Evolutionary conservation across 176 grass and related monocot genomes (phyloP).

Genomic region (Eragrostis curvula): DNA sequence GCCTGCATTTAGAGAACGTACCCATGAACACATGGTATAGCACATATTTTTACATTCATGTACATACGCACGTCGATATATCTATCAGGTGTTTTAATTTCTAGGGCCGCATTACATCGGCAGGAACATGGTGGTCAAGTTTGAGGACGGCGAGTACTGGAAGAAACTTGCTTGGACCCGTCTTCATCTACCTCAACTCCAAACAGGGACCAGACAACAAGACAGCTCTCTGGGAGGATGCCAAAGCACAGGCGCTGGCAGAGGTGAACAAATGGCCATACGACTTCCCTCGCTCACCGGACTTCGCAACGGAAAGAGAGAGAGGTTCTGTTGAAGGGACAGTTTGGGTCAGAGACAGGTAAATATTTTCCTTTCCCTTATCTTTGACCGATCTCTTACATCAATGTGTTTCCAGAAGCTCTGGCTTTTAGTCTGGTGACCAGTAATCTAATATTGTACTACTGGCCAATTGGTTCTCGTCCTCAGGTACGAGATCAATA

Average conservation of each 20-base stretch:
- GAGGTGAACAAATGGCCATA: slow-evolving; percentile 76
- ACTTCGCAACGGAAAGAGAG: slow-evolving; percentile 52
- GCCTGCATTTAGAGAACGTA: too few species aligned
- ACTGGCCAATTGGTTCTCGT: background rate
- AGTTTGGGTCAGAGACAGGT: slow-evolving; percentile 49
- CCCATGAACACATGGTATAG: too few species aligned
- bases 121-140: slow-evolving; percentile 42
- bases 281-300: slow-evolving; percentile 58
- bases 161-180: slow-evolving; percentile 79
- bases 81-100: slow-evolving; percentile 66
- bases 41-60: too few species aligned
- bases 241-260: slow-evolving; percentile 59
- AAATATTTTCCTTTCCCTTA: too few species aligned
- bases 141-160: slow-evolving; percentile 65
- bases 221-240: slow-evolving; percentile 62
- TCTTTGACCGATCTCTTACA: too few species aligned
- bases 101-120: slow-evolving; percentile 67
- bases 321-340: slow-evolving; percentile 52
- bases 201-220: background rate
- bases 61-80: background rate
- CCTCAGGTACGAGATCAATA: background rate
- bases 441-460: background rate
- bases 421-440: background rate
- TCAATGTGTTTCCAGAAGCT: background rate
- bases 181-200: slow-evolving; percentile 90